phyloP scores from a whole-genome alignment of 1,284 basidiomycete species.

The Ceratobasidium sp. region DNA sequence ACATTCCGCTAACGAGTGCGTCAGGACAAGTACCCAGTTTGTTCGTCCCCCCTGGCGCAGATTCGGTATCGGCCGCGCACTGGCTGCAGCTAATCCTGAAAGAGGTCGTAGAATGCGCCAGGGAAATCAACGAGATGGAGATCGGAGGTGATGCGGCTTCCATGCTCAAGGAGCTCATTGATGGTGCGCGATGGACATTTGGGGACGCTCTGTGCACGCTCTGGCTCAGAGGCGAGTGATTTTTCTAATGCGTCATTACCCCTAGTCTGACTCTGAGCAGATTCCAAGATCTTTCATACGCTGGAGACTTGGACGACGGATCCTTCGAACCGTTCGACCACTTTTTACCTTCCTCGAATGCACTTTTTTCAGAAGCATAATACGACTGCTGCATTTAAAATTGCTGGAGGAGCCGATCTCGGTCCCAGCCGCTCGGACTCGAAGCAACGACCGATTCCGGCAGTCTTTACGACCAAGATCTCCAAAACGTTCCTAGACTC shows the following conservation, averaged over 20 bases:
- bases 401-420: conserved; percentile 82
- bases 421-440: conserved; percentile 50
- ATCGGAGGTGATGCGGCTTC: conserved; percentile 80
- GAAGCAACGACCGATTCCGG: conserved; percentile 70
- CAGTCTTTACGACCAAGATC: conserved; percentile 76
- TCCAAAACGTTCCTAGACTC: conserved; percentile 90
- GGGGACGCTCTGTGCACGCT: conserved; percentile 81
- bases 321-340: conserved; percentile 59
- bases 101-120: conserved; percentile 88
- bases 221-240: conserved; percentile 83
- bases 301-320: conserved; percentile 89
- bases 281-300: conserved; percentile 85
- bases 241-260: conserved; percentile 15
- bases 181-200: conserved; percentile 90
- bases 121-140: conserved; percentile 84
- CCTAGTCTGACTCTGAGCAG: conserved; percentile 61
- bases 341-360: conserved; percentile 75
- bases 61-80: conserved; percentile 85
- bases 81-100: conserved; percentile 83
- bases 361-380: conserved; percentile 88
- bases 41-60: conserved; percentile 80
- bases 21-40: conserved; percentile 60
- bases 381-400: conserved; percentile 81
- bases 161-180: conserved; percentile 78
- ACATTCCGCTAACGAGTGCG: background rate